These are phyloP conservation scores for Boletus patriciae DNA, from an alignment of 768 basidiomycete genomes.

Conservation along the genomic window DNA sequence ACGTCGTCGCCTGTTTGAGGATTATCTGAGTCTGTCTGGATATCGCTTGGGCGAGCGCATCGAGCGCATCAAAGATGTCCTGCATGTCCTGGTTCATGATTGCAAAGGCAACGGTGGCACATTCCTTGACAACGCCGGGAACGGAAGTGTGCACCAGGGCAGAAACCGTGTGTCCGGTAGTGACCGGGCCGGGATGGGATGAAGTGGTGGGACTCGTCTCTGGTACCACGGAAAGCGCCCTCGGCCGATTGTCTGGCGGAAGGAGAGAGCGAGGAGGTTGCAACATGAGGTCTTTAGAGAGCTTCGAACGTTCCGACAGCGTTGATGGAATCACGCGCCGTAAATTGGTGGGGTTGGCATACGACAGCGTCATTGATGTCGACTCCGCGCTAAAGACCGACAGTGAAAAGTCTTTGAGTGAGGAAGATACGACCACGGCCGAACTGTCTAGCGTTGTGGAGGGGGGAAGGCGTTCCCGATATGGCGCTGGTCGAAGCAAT, in stretches of 20 bases:
- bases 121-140: constrained; percentile 48
- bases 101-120: constrained; percentile 43
- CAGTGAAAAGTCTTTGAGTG: constrained; percentile 50
- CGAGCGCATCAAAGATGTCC: constrained; percentile 59
- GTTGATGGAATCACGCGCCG: constrained; percentile 21
- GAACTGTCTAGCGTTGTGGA: constrained; percentile 31
- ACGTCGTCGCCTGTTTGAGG: constrained; percentile 34
- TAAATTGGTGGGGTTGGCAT: constrained; percentile 27
- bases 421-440: constrained; percentile 36
- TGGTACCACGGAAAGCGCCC: constrained; percentile 33
- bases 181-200: constrained; percentile 12
- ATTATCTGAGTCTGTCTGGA: constrained; percentile 41
- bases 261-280: constrained; percentile 33
- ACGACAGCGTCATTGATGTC: constrained; percentile 31
- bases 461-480: constrained; percentile 38
- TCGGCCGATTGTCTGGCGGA: constrained; percentile 20
- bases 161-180: constrained; percentile 17
- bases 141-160: constrained; percentile 43
- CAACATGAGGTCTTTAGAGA: constrained; percentile 39
- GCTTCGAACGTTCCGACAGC: constrained; percentile 28
- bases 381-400: constrained; percentile 51
- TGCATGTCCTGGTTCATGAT: constrained; percentile 52
- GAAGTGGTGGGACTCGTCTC: constrained; percentile 11
- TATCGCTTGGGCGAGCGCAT: constrained; percentile 53
- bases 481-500: constrained; percentile 40